Evolutionary conservation across 768 basidiomycete species (phyloP).

Genomic region (Tricholoma terreum): DNA sequence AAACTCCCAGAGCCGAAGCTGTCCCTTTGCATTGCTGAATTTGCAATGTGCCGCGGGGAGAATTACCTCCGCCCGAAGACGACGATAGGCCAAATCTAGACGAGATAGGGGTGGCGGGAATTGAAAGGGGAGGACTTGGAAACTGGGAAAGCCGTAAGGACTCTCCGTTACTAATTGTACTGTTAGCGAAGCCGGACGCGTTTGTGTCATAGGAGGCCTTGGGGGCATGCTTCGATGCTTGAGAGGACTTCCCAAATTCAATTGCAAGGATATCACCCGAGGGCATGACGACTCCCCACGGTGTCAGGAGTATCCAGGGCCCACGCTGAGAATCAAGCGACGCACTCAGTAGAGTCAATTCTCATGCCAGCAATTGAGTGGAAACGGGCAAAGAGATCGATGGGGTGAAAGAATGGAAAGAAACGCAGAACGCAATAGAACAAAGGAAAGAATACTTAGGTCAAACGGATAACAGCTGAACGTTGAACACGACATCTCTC

Average conservation of each 20-base stretch:
- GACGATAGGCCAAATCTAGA: slow-evolving; percentile 29
- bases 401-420: background rate
- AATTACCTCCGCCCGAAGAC: slow-evolving; percentile 16
- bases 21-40: background rate
- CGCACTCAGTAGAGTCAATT: background rate
- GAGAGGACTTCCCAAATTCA: slow-evolving; percentile 16
- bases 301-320: background rate
- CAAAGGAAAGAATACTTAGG: background rate
- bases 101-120: slow-evolving; percentile 40
- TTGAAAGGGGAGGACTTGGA: slow-evolving; percentile 48
- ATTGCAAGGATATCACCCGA: slow-evolving; percentile 4
- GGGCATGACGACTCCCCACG: slow-evolving; percentile 4
- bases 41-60: slow-evolving; percentile 20
- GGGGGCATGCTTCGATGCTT: slow-evolving; percentile 26
- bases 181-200: slow-evolving; percentile 55
- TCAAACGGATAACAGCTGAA: background rate
- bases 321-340: background rate
- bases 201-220: slow-evolving; percentile 46
- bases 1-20: background rate
- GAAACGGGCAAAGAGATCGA: background rate
- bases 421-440: background rate
- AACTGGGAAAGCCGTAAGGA: slow-evolving; percentile 46
- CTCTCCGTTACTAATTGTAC: slow-evolving; percentile 48
- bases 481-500: too few relatives aligned
- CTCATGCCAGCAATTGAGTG: background rate